A percentile compares a stretch with the other conserved stretches of the same genome.
Conservation (phyloP, 2,329 filamentous ascomycete genomes). For the Mollisiaceae sp. region DNA sequence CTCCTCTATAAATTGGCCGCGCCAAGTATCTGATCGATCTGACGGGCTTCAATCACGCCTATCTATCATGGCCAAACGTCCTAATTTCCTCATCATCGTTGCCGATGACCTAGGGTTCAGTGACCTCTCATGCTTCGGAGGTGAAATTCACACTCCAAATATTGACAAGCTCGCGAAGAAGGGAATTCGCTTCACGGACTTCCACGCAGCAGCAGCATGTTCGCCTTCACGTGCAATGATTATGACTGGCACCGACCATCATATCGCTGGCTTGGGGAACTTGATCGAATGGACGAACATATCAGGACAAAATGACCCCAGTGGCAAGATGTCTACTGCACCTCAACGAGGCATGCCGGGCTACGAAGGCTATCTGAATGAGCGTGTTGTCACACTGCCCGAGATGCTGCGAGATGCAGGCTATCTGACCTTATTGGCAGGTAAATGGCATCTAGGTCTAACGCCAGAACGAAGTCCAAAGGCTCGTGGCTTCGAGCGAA, state of each 20-base stretch:
- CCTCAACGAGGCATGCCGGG: conserved; percentile 51
- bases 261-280: conserved; percentile 53
- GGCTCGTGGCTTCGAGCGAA: conserved; percentile 56
- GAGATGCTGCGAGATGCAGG: conserved; percentile 50
- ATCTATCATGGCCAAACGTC: conserved; percentile 31
- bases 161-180: conserved; percentile 56
- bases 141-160: conserved; percentile 63
- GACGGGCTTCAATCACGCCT: not conserved
- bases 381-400: conserved; percentile 55
- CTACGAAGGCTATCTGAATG: conserved; percentile 61
- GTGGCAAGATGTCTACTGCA: conserved; percentile 42
- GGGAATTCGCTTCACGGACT: conserved; percentile 61
- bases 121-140: conserved; percentile 56
- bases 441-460: conserved; percentile 15
- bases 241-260: conserved; percentile 61
- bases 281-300: conserved; percentile 48
- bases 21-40: not conserved
- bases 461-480: conserved; percentile 42
- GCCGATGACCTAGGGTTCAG: conserved; percentile 52
- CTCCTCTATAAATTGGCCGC: not conserved
- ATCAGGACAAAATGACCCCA: conserved; percentile 28
- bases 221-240: conserved; percentile 65
- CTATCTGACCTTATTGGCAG: conserved; percentile 4
- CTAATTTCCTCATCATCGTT: conserved; percentile 44
- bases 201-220: conserved; percentile 63